Evolutionary conservation across 1,284 basidiomycete genomes (phyloP), one percentile per base, ranked within the genome.

Genomic region (Vanrija pseudolonga): DNA sequence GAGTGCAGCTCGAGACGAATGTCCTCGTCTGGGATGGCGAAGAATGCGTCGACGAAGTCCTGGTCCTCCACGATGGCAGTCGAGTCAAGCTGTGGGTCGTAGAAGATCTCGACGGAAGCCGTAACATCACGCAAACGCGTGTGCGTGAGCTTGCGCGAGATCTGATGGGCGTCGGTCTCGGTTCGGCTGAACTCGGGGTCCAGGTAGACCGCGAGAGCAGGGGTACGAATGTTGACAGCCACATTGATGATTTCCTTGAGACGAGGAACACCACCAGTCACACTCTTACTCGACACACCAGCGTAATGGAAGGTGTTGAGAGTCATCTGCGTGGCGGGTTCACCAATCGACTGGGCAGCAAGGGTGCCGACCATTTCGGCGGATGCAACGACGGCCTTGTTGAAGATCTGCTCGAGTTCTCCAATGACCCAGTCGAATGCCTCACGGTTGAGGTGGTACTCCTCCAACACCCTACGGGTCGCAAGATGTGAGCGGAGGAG

Each of bases 361-460:
- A 98, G 83, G 0, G 93, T 98, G 45, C 96, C 96, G 65, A 96
- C 98, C 96, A 98, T 98, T 78, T 98, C 96, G 48, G 95, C 94
- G 0, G 96, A 90, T 69, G 95, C 89, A 22, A 84, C 92, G 3
- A 97, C 71, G 2, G 94, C 90, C 66, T 86, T 86, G 70, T 95
- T 94, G 81, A 96, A 97, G 73, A 93, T 90, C 36, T 89, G 82
- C 74, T 98, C 93, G 47, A 98, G 85, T 77, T 98, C 96, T 64
- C 95, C 96, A 55, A 98, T 70, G 3, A 98, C 90, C 94, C 94
- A 98, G 68, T 97, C 92, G 74, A 96, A 98, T 2, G 95, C 94
- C 72, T 95, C 89, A 39, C 83, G 81, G 60, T 87, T 93, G 32
- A 97, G 80, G 69, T 94, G 91, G 72, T 85, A 85, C 63, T 86